Base-by-base conservation (phyloP, 176 grass and related monocot species). In the Bothriochloa decipiens region DNA sequence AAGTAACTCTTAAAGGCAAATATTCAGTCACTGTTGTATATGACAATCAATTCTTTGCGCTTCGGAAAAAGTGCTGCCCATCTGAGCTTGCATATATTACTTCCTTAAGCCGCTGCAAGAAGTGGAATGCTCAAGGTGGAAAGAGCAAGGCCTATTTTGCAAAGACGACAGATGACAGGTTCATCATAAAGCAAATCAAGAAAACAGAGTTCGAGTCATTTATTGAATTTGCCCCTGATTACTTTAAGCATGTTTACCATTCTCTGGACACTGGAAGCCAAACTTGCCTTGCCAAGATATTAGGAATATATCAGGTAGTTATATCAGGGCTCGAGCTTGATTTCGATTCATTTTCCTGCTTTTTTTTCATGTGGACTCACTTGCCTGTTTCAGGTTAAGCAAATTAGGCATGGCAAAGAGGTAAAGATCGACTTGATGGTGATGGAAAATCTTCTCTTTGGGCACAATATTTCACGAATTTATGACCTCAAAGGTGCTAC, bases 111-210 rank as follows among this genome's bases (percentile, higher is more conserved):
- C 91, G 91, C 69, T 92, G 96, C 72, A 96, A 94, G 85, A 99
- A 92, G 63, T 99, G 96, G 96, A 90, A 99, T 94, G 96, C 91
- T 86, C 93, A 94, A 87, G 93, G 96, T 63, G 96, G 96, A 86
- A 96, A 99, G 87, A 94, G 87, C 66, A 99, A 92, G 74, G 91
- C 93, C 42, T 84, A 91, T 80, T 99, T 99, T 86, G 96, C 93
- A 73, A 99, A 99, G 86, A 89, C 96, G 49, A 70, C 87, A 61
- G 96, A 99, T 91, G 96, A 96, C 12, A 86, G 96, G 75, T 94
- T 99, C 65, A 95, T 99, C 81, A 99, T 99, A 83, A 99, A 99
- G 81, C 91, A 99, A 87, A 99, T 99, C 50, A 99, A 99, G 78
- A 95, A 85, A 90, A 86, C 96, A 89, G 96, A 99, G 78, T 93